These are phyloP conservation scores for Paramecium tetraurelia DNA, from an alignment of 73 alveolate species.

Conservation along the genomic window DNA sequence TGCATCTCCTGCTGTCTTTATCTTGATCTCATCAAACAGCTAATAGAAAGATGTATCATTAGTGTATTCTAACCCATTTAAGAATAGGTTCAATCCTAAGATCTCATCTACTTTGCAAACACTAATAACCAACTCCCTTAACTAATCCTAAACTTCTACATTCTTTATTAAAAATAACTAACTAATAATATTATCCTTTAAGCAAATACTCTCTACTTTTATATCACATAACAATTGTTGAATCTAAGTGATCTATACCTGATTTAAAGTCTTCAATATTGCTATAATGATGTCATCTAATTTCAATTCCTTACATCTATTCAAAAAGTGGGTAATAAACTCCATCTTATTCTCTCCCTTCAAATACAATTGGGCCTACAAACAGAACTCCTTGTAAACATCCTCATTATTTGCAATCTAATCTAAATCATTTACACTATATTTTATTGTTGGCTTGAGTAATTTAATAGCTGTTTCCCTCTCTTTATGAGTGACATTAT, in stretches of 20 bases:
- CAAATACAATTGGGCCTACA: not conserved
- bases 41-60: not conserved
- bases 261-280: not conserved
- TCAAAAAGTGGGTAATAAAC: not conserved
- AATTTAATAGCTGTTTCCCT: not conserved
- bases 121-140: not conserved
- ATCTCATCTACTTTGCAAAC: not conserved
- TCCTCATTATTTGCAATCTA: not conserved
- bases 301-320: not conserved
- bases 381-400: not conserved
- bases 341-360: not conserved
- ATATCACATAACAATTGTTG: not conserved
- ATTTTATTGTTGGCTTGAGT: not conserved
- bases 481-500: not conserved
- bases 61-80: slow-evolving; percentile 5
- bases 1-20: not conserved
- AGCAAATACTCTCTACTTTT: not conserved
- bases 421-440: not conserved
- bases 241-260: not conserved
- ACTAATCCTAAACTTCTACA: not conserved
- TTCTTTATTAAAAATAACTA: not conserved
- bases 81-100: not conserved
- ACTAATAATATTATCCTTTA: not conserved
- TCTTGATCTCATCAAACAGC: not conserved
- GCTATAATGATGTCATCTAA: not conserved